Evolutionary conservation across 2,329 filamentous ascomycete genomes (phyloP).

Genomic region (Scedosporium boydii): DNA sequence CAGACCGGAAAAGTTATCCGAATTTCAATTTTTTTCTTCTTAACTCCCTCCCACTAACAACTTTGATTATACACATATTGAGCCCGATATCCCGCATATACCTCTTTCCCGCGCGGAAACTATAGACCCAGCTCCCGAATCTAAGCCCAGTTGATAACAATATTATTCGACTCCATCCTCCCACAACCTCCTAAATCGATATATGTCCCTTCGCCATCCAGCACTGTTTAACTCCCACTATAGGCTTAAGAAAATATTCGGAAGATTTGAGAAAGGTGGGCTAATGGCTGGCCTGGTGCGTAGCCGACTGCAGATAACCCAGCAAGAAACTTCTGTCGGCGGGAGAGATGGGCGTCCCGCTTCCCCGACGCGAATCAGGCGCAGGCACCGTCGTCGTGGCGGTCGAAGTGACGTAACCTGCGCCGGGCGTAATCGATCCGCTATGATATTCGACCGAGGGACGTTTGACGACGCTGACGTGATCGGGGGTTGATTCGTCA

Average conservation of each 20-base stretch:
- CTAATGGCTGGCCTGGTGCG: constrained; percentile 11
- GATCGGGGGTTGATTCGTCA: neutral
- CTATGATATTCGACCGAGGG: constrained; percentile 22
- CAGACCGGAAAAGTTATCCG: neutral
- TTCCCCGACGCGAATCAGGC: constrained; percentile 31
- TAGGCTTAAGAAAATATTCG: neutral
- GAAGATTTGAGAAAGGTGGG: neutral
- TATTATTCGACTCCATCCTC: neutral
- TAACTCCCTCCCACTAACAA: neutral
- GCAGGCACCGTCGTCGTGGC: neutral
- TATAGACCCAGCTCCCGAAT: neutral
- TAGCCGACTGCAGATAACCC: constrained; percentile 57
- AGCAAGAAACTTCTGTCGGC: constrained; percentile 69
- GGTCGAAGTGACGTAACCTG: constrained; percentile 20
- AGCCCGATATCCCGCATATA: neutral
- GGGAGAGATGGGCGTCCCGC: constrained; percentile 50
- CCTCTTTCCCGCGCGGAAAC: neutral
- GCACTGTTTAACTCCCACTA: neutral
- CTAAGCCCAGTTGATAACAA: neutral
- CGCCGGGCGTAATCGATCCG: constrained; percentile 33
- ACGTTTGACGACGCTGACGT: neutral
- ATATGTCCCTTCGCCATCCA: neutral
- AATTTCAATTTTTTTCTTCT: neutral
- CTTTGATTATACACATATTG: neutral
- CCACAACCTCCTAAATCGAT: neutral